These are phyloP conservation scores for Linnemannia zychae DNA, from an alignment of 192 early-diverging fungal genomes.

Conservation along the genomic window DNA sequence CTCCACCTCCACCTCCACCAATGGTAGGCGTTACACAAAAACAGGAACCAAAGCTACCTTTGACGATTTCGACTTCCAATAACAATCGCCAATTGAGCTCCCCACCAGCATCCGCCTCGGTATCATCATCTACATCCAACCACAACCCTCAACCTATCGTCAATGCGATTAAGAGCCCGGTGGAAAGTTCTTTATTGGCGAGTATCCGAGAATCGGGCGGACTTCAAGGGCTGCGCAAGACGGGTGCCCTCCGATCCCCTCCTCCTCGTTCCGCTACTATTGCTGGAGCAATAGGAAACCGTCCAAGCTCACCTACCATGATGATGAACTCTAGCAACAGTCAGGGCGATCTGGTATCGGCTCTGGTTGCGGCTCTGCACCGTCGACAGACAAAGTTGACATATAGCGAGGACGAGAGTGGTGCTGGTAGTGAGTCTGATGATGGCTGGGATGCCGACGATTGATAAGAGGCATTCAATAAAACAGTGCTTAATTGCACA, in stretches of 20 bases:
- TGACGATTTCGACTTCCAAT: background rate
- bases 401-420: slow-evolving; percentile 44
- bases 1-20: slow-evolving; percentile 31
- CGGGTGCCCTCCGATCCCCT: slow-evolving; percentile 42
- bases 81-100: background rate
- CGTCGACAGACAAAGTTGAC: slow-evolving; percentile 49
- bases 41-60: background rate
- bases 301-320: background rate
- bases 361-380: slow-evolving; percentile 46
- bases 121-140: background rate
- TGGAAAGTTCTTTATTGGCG: slow-evolving; percentile 34
- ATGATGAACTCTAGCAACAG: slow-evolving; percentile 15
- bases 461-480: background rate
- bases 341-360: slow-evolving; percentile 50
- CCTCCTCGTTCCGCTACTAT: slow-evolving; percentile 14
- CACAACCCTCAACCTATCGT: background rate
- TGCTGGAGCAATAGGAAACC: background rate
- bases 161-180: slow-evolving; percentile 13
- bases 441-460: slow-evolving; percentile 51
- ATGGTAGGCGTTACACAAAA: background rate
- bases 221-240: slow-evolving; percentile 50
- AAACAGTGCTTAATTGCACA: background rate
- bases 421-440: slow-evolving; percentile 32
- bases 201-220: slow-evolving; percentile 55
- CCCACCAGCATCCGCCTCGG: background rate